Conservation (phyloP, 805 yeast species). For the Saturnispora kantuleensis region DNA sequence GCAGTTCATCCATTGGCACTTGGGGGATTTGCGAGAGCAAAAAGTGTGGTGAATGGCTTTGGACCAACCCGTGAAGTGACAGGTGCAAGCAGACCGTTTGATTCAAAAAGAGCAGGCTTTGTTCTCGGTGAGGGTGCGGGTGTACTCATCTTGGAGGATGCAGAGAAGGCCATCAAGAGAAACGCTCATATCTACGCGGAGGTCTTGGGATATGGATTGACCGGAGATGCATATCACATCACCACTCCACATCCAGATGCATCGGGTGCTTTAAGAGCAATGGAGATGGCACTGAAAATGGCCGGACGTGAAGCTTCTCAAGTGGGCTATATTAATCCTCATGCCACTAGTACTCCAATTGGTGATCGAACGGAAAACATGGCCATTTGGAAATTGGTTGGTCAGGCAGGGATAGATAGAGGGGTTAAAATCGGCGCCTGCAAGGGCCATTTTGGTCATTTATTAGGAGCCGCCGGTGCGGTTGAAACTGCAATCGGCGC, state of each 20-base stretch:
- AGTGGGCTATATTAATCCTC: conserved; percentile 83
- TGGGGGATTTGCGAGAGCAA: conserved; percentile 86
- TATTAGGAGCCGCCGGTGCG: conserved; percentile 93
- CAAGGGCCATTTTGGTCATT: conserved; percentile 89
- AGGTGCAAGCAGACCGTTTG: conserved; percentile 82
- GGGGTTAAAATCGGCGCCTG: conserved; percentile 60
- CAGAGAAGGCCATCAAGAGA: conserved; percentile 63
- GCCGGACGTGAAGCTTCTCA: conserved; percentile 38
- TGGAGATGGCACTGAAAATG: conserved; percentile 59
- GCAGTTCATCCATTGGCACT: conserved; percentile 77
- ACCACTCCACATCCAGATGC: conserved; percentile 86
- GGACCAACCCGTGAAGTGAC: conserved; percentile 51
- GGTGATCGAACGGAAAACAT: conserved; percentile 85
- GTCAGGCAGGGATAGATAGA: conserved; percentile 22
- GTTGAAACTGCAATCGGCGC: conserved; percentile 81
- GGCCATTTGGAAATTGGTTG: conserved; percentile 56
- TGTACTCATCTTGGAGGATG: conserved; percentile 61
- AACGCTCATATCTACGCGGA: conserved; percentile 70
- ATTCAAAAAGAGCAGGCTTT: conserved; percentile 67
- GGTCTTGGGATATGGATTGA: conserved; percentile 76
- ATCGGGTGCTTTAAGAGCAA: conserved; percentile 74
- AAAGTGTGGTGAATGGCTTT: conserved; percentile 50
- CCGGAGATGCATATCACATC: conserved; percentile 88
- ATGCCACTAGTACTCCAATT: conserved; percentile 84
- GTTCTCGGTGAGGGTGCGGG: conserved; percentile 94